Base-by-base conservation (phyloP, 495 filamentous ascomycete species). In the Xylaria cubensis region DNA sequence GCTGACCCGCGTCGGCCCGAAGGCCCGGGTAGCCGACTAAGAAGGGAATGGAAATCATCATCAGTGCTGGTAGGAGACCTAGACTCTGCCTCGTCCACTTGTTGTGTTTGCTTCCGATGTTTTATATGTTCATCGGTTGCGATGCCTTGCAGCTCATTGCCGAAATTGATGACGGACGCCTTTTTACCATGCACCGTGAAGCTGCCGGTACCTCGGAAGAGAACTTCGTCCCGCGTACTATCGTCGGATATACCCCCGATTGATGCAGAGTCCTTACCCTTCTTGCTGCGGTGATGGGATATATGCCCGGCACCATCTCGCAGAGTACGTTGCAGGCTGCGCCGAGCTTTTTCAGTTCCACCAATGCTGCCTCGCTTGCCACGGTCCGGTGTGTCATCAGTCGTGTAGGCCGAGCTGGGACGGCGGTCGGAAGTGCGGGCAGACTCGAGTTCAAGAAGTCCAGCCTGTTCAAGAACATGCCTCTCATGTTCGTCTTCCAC, bases 181-280 rank as follows among this genome's bases (percentile, higher is more conserved):
- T 99, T 98, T 84, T 99, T 99, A 67, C 96, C 96, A 77, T 99
- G 96, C 5, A 99, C 91, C 6, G 94, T 97, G 79, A 99, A 98
- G 74, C 92, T 97, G 13, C 94, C 93, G 13, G 91, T 89, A 34
- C 91, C 92, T 21, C 96, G 88, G 17, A 91, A 81, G 10, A 99
- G 86, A 12, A 90, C 88, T 79, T 95, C 94, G 17, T 84, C 87
- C 32, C 84, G 82, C 62, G 73, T 73, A 67, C 83, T 84, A 44
- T 95, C 93, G 29, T 93, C 92, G n/a, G 85, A 84, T 70, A 86
- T 76, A 5, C 82, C 85, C 26, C 84, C 85, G 72, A 88, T 90
- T 19, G 92, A 90, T 3, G 86, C 81, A 0, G 93, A 92, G 59
- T 94, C 93, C 76, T 89, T 92, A 29, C 92, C 93, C 76, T 92